Conservation (phyloP, 2,329 filamentous ascomycete species). For the Diaporthe sp. region DNA sequence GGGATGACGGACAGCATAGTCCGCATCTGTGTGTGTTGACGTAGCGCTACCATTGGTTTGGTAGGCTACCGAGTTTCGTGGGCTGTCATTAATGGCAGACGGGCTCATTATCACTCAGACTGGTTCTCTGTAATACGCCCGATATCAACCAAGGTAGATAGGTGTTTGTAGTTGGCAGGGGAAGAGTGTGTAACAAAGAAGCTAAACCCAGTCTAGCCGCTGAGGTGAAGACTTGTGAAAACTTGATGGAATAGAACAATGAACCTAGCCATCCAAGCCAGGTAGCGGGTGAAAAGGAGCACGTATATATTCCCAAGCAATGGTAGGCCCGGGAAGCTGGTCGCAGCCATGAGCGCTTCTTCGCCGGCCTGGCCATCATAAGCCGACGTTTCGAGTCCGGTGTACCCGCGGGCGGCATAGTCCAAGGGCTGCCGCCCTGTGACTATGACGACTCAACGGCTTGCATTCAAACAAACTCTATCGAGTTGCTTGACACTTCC, state of each 20-base stretch:
- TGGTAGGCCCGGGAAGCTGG: neutral
- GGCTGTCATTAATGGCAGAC: slow-evolving; percentile 66
- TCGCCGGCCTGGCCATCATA: slow-evolving; percentile 20
- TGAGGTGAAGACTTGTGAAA: neutral
- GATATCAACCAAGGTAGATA: neutral
- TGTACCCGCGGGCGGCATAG: slow-evolving; percentile 1
- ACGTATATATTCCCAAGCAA: slow-evolving; percentile 32
- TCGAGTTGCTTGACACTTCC: slow-evolving; percentile 31
- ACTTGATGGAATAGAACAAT: neutral
- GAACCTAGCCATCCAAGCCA: neutral
- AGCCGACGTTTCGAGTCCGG: slow-evolving; percentile 34
- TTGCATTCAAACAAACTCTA: slow-evolving; percentile 27
- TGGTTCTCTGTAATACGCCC: slow-evolving; percentile 8
- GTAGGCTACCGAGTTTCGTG: slow-evolving; percentile 58
- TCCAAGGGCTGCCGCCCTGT: slow-evolving; percentile 1
- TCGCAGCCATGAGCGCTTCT: neutral
- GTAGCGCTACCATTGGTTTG: slow-evolving; percentile 42
- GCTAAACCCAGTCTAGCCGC: neutral
- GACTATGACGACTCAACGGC: slow-evolving; percentile 23
- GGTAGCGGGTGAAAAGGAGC: slow-evolving; percentile 6
- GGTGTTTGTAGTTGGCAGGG: neutral
- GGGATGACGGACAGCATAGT: slow-evolving; percentile 65
- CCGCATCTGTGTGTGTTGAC: slow-evolving; percentile 58
- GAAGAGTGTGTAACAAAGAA: neutral
- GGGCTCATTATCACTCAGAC: slow-evolving; percentile 65